Evolutionary conservation across 148 eudicot species (phyloP).

Genomic region (Heliosperma pusillum): DNA sequence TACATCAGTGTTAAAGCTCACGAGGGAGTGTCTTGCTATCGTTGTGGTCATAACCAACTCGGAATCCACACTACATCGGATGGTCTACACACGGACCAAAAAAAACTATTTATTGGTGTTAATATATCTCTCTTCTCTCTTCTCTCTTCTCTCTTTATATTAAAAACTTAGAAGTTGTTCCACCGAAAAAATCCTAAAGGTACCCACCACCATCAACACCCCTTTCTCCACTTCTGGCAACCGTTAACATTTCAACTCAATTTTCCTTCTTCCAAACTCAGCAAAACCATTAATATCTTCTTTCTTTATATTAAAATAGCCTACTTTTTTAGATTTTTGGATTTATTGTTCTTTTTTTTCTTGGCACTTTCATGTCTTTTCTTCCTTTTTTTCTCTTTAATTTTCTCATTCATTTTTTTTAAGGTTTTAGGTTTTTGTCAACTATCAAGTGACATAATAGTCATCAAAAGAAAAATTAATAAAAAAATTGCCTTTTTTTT

Average conservation of each 20-base stretch:
- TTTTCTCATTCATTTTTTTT: not conserved
- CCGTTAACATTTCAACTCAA: constrained; percentile 34
- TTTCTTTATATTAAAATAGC: constrained; percentile 13
- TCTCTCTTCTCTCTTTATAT: too few species aligned
- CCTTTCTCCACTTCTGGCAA: constrained; percentile 29
- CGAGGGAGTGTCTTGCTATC: not conserved
- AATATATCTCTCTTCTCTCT: too few species aligned
- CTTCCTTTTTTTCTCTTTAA: not conserved
- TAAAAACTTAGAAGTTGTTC: constrained; percentile 25
- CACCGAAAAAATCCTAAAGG: constrained; percentile 26
- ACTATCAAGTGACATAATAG: constrained; percentile 15
- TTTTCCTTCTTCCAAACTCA: constrained; percentile 23
- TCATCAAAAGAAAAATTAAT: not conserved
- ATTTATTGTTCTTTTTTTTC: constrained; percentile 3
- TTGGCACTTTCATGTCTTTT: constrained; percentile 10
- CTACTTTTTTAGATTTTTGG: constrained; percentile 1
- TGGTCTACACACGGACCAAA: too few species aligned
- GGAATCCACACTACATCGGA: not conserved
- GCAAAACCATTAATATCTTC: constrained; percentile 9
- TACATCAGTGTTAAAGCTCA: not conserved
- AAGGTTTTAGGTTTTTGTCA: not conserved
- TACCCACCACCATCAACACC: constrained; percentile 27
- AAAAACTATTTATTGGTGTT: too few species aligned
- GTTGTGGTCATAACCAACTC: not conserved
- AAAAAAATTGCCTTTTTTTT: constrained; percentile 6